These are phyloP conservation scores for Beta vulgaris DNA, from an alignment of 148 eudicot genomes.

Conservation along the genomic window DNA sequence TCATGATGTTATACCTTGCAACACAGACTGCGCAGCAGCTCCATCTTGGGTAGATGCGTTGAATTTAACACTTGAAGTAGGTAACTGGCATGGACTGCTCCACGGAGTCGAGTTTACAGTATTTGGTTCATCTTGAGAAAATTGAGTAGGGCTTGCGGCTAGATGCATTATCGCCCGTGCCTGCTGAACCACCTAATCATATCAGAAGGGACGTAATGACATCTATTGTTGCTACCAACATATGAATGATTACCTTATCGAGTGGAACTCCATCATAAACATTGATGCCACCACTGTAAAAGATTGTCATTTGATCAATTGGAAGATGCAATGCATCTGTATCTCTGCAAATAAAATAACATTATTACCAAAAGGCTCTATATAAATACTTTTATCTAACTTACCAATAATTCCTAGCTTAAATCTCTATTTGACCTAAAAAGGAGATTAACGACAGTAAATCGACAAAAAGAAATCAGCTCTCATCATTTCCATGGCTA, in stretches of 20 bases:
- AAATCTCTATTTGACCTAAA: background rate
- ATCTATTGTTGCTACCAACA: background rate
- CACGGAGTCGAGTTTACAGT: slow-evolving; percentile 38
- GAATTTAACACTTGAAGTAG: slow-evolving; percentile 39
- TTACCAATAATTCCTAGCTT: background rate
- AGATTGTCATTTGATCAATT: slow-evolving; percentile 77
- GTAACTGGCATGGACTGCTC: slow-evolving; percentile 39
- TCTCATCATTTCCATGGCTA: background rate
- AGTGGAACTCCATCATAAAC: slow-evolving; percentile 80
- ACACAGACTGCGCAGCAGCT: slow-evolving; percentile 21
- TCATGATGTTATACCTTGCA: slow-evolving; percentile 29
- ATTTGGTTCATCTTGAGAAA: slow-evolving; percentile 46
- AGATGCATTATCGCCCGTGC: slow-evolving; percentile 71
- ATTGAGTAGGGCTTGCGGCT: slow-evolving; percentile 68
- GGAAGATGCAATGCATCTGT: slow-evolving; percentile 37
- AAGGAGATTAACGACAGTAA: background rate
- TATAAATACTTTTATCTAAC: background rate
- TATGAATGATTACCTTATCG: slow-evolving; percentile 60
- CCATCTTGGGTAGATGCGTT: slow-evolving; percentile 30
- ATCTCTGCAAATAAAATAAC: slow-evolving; percentile 47
- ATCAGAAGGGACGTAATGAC: slow-evolving; percentile 26
- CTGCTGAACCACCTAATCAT: slow-evolving; percentile 42
- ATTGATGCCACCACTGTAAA: slow-evolving; percentile 84
- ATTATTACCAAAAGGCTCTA: background rate
- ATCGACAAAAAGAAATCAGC: background rate